phyloP scores from a whole-genome alignment of 2,329 filamentous ascomycete genomes.

The Aaosphaeria arxii region DNA sequence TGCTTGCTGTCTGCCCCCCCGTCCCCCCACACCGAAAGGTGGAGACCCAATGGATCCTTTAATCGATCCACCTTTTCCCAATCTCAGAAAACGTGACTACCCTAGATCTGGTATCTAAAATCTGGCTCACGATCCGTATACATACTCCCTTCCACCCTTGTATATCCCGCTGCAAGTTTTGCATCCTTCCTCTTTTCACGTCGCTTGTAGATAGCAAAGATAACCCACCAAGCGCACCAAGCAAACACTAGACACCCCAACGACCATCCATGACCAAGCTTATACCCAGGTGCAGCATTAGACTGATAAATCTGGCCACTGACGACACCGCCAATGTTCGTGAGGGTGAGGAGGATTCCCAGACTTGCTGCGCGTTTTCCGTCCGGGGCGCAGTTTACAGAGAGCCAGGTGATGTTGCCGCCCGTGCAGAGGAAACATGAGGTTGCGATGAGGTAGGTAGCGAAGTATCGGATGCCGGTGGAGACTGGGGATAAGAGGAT shows the following conservation, averaged over 20 bases:
- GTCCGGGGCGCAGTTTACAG: conserved; percentile 28
- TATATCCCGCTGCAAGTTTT: conserved; percentile 18
- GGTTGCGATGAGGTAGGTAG: conserved; percentile 31
- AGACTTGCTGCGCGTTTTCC: conserved; percentile 31
- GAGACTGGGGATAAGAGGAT: conserved; percentile 26
- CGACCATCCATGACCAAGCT: conserved; percentile 35
- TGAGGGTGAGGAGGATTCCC: conserved; percentile 30
- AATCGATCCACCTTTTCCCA: no score
- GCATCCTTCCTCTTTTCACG: conserved; percentile 31
- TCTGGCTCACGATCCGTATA: conserved; percentile 29
- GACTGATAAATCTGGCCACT: conserved; percentile 32
- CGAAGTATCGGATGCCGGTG: conserved; percentile 24
- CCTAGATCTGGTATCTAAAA: conserved; percentile 26
- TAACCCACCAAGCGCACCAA: conserved; percentile 39
- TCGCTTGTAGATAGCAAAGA: conserved; percentile 29
- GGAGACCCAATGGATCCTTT: no score
- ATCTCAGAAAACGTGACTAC: not conserved
- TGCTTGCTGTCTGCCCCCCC: no score
- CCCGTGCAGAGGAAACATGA: conserved; percentile 34
- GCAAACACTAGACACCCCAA: conserved; percentile 35
- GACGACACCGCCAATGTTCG: conserved; percentile 32
- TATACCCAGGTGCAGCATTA: conserved; percentile 22
- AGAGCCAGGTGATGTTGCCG: conserved; percentile 33
- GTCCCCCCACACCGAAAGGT: no score
- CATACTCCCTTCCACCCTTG: conserved; percentile 10